Percentiles rank a stretch among this genome's conserved stretches.
Evolutionary conservation across 148 eudicot species (phyloP).

Genomic region (Tetragonia tetragonoides): DNA sequence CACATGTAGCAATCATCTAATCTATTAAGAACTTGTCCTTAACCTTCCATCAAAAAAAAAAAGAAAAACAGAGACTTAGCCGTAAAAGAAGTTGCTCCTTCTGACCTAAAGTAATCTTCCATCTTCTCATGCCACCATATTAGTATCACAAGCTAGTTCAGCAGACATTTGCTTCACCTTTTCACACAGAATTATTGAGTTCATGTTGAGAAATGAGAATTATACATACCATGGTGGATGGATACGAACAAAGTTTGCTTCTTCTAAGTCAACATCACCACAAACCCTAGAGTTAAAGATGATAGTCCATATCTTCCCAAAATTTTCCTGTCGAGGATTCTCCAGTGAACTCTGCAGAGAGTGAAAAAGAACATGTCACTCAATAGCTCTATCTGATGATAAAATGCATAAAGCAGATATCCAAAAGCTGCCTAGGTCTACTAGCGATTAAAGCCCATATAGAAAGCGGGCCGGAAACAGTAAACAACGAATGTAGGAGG

Average conservation of each 20-base stretch:
- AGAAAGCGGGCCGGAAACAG: too few species aligned
- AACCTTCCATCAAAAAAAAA: background rate
- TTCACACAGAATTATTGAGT: background rate
- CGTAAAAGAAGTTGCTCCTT: background rate
- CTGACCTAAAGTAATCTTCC: background rate
- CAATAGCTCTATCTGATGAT: constrained; percentile 6
- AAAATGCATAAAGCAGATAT: background rate
- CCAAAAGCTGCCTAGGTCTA: background rate
- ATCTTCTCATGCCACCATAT: background rate
- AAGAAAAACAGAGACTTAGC: background rate
- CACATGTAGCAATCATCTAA: background rate
- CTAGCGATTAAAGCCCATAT: background rate
- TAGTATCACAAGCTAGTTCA: background rate
- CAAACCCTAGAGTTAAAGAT: constrained; percentile 73
- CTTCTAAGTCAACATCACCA: constrained; percentile 70
- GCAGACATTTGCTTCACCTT: background rate
- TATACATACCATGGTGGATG: constrained; percentile 75
- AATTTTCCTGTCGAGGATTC: constrained; percentile 30
- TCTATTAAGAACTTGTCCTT: constrained; percentile 6
- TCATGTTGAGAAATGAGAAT: constrained; percentile 8
- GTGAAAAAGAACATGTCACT: constrained; percentile 12
- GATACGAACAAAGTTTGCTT: constrained; percentile 55
- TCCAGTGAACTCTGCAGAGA: constrained; percentile 49
- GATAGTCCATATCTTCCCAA: constrained; percentile 44
- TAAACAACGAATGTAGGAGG: background rate